Base-by-base conservation (phyloP, 2,329 filamentous ascomycete genomes). In the Colletotrichum chlorophyti region DNA sequence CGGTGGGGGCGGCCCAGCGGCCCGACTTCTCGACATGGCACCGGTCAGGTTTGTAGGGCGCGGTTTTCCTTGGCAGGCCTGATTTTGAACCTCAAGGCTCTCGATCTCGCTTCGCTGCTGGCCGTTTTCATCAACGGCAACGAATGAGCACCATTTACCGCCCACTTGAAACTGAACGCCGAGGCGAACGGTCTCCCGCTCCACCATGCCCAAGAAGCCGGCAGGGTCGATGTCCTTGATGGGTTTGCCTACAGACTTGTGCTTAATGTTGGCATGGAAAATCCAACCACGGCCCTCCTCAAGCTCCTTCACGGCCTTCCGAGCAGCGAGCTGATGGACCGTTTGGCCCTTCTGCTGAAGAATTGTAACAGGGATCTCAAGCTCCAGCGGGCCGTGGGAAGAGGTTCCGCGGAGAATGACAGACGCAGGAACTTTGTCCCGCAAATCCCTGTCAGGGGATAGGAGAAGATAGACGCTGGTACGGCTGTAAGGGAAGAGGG, bases 211-310 rank as follows among this genome's bases (percentile, higher is more conserved):
- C 11, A 79, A 70, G 66, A 88, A 87, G 4, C 77, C 79, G 14
- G 77, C 77, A 4, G 76, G 69, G 37, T 81, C 75, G 43, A 75
- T 72, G 5, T 83, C 71, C 34, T 79, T 79, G 15, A 87, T 67
- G 0, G 73, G 66, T 6, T 74, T 72, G 1, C 79, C 79, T n/a
- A n/a, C n/a, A n/a, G n/a, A n/a, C n/a, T n/a, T n/a, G 3, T 72
- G 69, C 58, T 79, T 84, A 9, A 79, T 78, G 53, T 77, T 81
- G 4, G 76, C 75, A 14, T 86, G 72, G 41, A 71, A 72, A 31
- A 88, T 72, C 87, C 89, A 91, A 11, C 89, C 89, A 21, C 87
- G 80, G 0, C 85, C 84, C 68, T 90, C 83, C 70, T 93, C 89
- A 0, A 93, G 80, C 62, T 92, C 90, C 42, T 83, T 77, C 14